Base-by-base conservation (phyloP, 2,329 filamentous ascomycete genomes). In the Penicillium thymicola region DNA sequence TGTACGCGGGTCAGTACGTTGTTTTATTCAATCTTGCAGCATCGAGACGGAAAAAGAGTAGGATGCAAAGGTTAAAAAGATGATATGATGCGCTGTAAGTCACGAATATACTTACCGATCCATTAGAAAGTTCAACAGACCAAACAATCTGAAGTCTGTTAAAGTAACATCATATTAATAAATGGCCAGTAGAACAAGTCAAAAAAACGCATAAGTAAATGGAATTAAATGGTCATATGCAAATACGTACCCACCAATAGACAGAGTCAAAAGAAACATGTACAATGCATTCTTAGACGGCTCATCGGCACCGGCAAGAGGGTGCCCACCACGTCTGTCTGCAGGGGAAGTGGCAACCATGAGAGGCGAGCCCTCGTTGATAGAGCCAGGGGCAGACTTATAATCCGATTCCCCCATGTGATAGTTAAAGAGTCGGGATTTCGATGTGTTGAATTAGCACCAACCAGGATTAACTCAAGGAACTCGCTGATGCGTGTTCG, bases 101-200 rank as follows among this genome's bases (percentile, higher is more conserved):
- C 13, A 2, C 21, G 9, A 34, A 8, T 34, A 11, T 42, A 75
- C 81, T 68, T 72, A 84, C 82, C 51, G 93, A 96, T 65, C 92
- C 92, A 78, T 96, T 93, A 52, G 92, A 96, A 41, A 96, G 81
- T 74, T 97, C 93, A 41, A 96, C 92, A 1, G 92, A 92, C 93
- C 93, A 97, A 28, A 93, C 92, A 65, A 97, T 89, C 76, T 97
- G 93, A 60, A 97, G 79, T 25, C 90, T 82, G 61, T 51, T 32
- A n/a, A 53, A 40, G 23, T 34, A 36, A 30, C 43, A 63, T 32
- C 64, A 47, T 13, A 38, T 61, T 13, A 65, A 32, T 37, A 40
- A 10, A 45, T 51, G 28, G 1, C 30, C 16, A 36, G 18, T 34
- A 18, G n/a, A 25, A 25, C 5, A 34, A 27, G 16, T 18, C 37